Base-by-base conservation (phyloP, 352 stramenopile species). In the Phytopythium cucurbitacearum region DNA sequence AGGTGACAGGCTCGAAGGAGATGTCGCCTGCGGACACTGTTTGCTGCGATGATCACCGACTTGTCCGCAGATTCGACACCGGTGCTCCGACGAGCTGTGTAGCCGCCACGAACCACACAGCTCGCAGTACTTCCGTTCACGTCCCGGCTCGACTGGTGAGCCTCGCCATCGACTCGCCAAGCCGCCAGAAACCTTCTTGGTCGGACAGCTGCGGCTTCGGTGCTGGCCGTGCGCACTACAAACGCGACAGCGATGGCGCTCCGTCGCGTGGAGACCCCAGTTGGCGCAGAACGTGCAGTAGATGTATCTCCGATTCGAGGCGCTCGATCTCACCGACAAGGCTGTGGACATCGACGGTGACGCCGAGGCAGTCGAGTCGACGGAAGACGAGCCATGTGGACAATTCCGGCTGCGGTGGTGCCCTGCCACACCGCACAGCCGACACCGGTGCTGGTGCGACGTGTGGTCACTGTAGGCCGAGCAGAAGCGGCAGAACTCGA, bases 401-500 rank as follows among this genome's bases (percentile, higher is more conserved):
- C 80, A 90, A 36, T 64, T 71, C 15, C 72, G 74, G 61, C 80
- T 90, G 10, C 80, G 80, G 57, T 90, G 80, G 46, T 76, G 59
- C 10, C 80, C 80, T 0, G 72, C 64, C 1, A 76, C 60, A 0
- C 73, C 75, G 43, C 80, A 90, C n/a, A 81, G 62, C 11, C 80
- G 73, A 53, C 80, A 90, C 10, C 74, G 68, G 55, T 87, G 80
- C 58, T 90, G 75, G 21, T 55, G 45, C 9, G 80, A 76, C n/a
- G 64, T 77, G 53, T 89, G 80, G 37, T 82, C 77, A 35, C 80
- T 69, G 53, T 87, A 89, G 9, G 76, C 71, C n/a, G 77, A 65
- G 42, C 80, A 90, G 13, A 90, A 85, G 10, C 71, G 66, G 48
- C 80, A 90, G 47, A 89, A 91, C 62, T 85, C 73, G 48, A 76